Evolutionary conservation across 192 early-diverging fungal genomes (phyloP).

Genomic region (Podila epigama): DNA sequence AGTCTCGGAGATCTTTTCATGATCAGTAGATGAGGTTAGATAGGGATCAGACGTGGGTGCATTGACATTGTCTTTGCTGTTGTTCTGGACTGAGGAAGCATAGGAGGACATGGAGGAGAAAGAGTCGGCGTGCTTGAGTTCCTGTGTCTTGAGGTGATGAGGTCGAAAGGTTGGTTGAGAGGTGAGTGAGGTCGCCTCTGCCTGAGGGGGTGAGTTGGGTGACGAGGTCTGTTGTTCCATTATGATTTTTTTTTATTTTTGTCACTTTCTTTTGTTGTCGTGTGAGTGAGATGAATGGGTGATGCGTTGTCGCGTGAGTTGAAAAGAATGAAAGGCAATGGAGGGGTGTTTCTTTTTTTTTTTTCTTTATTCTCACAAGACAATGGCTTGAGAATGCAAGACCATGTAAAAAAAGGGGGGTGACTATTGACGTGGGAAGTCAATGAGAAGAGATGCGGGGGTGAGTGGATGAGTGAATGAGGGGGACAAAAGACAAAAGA

Average conservation of each 20-base stretch:
- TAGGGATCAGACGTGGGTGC: background rate
- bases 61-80: constrained; percentile 12
- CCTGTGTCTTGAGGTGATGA: constrained; percentile 42
- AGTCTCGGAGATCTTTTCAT: background rate
- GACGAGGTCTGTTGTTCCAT: too few species aligned
- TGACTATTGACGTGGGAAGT: background rate
- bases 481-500: background rate
- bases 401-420: too few species aligned
- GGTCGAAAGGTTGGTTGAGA: constrained; percentile 37
- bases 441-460: background rate
- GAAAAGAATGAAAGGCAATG: background rate
- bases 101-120: constrained; percentile 52
- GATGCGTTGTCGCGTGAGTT: too few species aligned
- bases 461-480: background rate
- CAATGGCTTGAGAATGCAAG: too few species aligned
- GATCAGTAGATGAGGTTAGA: constrained; percentile 15
- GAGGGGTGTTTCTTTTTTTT: too few species aligned
- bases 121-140: constrained; percentile 46
- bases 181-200: constrained; percentile 3
- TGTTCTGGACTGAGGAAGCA: constrained; percentile 34
- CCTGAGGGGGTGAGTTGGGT: constrained; percentile 1
- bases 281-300: too few species aligned
- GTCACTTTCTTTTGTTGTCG: too few species aligned
- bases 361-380: too few species aligned
- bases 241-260: too few species aligned